Conservation (phyloP, 768 basidiomycete species). For the Suillus americanus region DNA sequence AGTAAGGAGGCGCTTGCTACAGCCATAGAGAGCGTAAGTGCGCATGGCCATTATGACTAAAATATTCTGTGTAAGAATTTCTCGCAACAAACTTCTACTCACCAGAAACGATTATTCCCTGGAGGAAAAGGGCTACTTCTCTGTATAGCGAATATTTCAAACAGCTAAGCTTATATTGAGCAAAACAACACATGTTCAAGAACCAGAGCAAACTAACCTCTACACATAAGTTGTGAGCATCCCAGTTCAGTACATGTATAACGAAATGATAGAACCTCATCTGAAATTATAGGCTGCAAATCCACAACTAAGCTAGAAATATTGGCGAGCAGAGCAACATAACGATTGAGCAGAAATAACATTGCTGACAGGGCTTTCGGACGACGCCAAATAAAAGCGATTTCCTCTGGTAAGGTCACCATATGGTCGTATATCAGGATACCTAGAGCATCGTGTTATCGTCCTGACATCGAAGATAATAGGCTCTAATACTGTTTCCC, state of each 20-base stretch:
- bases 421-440: conserved; percentile 31
- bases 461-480: neutral
- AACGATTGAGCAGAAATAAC: conserved; percentile 52
- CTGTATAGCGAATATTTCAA: conserved; percentile 37
- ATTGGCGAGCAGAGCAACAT: conserved; percentile 43
- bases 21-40: conserved; percentile 49
- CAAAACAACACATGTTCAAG: neutral
- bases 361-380: conserved; percentile 38
- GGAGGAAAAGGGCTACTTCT: conserved; percentile 41
- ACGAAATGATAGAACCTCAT: conserved; percentile 3
- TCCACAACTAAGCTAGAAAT: conserved; percentile 30
- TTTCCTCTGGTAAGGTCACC: conserved; percentile 36
- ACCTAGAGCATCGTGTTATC: conserved; percentile 13
- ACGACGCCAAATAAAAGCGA: conserved; percentile 45
- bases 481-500: conserved; percentile 1
- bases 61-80: neutral
- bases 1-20: conserved; percentile 37
- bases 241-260: neutral
- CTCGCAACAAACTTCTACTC: conserved; percentile 16
- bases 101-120: conserved; percentile 49
- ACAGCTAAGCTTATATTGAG: conserved; percentile 34
- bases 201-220: conserved; percentile 7
- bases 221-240: neutral
- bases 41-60: conserved; percentile 46
- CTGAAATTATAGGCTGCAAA: conserved; percentile 14